phyloP scores from a whole-genome alignment of 2,329 filamentous ascomycete species.

The Pyricularia pennisetigena region DNA sequence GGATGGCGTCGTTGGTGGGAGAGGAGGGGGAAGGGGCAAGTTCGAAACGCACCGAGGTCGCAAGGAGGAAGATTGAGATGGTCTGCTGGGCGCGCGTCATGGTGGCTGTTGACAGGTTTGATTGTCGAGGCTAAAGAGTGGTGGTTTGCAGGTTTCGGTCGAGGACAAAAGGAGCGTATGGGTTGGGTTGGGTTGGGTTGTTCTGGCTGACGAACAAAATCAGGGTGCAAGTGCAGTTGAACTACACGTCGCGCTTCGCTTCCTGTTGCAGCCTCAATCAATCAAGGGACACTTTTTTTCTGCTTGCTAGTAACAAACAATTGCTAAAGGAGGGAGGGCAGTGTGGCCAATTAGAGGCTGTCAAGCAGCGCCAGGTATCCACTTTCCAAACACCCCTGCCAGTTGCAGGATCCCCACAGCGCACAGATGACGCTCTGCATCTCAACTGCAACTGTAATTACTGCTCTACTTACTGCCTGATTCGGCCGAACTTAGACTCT shows the following conservation, averaged over 20 bases:
- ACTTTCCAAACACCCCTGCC: neutral
- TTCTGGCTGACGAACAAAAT: neutral
- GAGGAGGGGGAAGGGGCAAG: slow-evolving; percentile 4
- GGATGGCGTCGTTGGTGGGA: neutral
- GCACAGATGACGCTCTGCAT: neutral
- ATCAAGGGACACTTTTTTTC: neutral
- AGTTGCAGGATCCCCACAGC: neutral
- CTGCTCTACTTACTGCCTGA: too few species aligned
- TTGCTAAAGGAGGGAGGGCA: neutral
- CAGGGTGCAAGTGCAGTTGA: neutral
- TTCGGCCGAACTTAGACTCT: neutral
- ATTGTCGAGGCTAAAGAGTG: neutral
- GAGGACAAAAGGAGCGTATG: neutral
- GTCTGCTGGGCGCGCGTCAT: slow-evolving; percentile 96
- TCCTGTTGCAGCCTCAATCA: neutral
- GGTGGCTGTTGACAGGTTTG: slow-evolving; percentile 20
- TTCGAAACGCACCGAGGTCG: slow-evolving; percentile 63
- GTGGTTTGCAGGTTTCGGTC: neutral
- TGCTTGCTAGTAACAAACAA: neutral
- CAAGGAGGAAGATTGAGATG: slow-evolving; percentile 75
- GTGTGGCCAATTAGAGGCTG: neutral
- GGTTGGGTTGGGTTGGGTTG: too few species aligned
- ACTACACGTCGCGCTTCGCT: neutral
- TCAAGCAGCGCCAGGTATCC: neutral
- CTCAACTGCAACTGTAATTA: neutral